Base-by-base conservation (phyloP, 805 yeast species). In the Yarrowia deformans region DNA sequence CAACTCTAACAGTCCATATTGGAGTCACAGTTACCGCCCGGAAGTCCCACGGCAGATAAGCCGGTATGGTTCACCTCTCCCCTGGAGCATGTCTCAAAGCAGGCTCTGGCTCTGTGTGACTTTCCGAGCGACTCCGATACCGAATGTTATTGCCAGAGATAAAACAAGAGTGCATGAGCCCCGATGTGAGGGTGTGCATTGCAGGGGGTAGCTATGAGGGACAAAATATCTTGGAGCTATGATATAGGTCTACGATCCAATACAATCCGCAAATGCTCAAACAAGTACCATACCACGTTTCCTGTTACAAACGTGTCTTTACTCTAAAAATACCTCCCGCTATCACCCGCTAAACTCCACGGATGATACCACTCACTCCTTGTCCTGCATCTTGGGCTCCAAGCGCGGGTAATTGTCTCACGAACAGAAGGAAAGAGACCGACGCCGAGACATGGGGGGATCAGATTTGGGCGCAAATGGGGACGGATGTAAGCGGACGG, bases 331-430 rank as follows among this genome's bases (percentile, higher is more conserved):
- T 6, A 18, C 49, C 18, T 48, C 13, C 16, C 13, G 13, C 16
- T 39, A 39, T 39, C 42, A 35, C 39, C 39, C 29, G 29, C 29
- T 4, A 23, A 23, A 23, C 29, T 23, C 29, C 29, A 23, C 29
- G 29, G 29, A 23, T 23, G 29, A 23, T 23, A 23, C 29, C 29
- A 23, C 29, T 23, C 29, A 23, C 29, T 23, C 16, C 43, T 35
- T 54, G 60, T 54, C n/a, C 56, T 52, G 56, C 42, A 18, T 52
- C 60, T 37, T 19, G 60, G 8, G 18, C 12, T 8, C 6, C 9
- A 18, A 54, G 45, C 60, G 60, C 60, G 60, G 60, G 58, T 52
- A 52, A 35, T 18, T 19, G 60, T 54, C 60, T 54, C 60, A 37
- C 18, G 43, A 29, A 18, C 8, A 1, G 12, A n/a, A 23, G 23